A percentile compares a stretch with the other conserved stretches of the same genome.
Evolutionary conservation across 441 rosid species (phyloP).

Genomic region (Raphanus hybrid): DNA sequence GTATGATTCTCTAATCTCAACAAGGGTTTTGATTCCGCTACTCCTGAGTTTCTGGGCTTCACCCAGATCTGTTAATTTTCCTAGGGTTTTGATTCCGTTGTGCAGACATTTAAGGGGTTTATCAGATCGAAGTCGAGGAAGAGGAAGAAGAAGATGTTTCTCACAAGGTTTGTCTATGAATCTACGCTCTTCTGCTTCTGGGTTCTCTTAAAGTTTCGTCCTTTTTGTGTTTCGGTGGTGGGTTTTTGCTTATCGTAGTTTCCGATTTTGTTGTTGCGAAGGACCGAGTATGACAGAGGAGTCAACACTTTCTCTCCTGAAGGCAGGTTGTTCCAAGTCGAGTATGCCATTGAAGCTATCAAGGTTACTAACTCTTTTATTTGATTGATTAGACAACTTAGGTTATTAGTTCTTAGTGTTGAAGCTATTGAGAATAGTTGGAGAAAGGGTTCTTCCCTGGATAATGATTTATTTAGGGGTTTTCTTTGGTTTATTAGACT

Average conservation of each 20-base stretch:
- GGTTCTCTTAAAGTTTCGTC: conserved; percentile 2
- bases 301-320: conserved; percentile 99
- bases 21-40: neutral
- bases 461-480: too few species aligned
- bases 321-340: conserved; percentile 95
- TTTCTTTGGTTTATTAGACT: neutral
- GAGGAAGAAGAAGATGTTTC: conserved; percentile 65
- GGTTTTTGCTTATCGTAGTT: conserved; percentile 14
- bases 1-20: conserved; percentile 5
- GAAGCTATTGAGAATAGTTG: neutral
- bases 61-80: neutral
- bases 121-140: conserved; percentile 43
- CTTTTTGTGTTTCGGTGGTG: neutral
- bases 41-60: neutral
- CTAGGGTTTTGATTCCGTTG: conserved; percentile 37
- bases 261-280: conserved; percentile 35
- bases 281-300: conserved; percentile 99
- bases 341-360: conserved; percentile 98
- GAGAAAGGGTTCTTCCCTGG: too few species aligned
- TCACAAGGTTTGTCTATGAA: conserved; percentile 56
- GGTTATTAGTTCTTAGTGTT: neutral
- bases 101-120: conserved; percentile 25
- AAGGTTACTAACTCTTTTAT: conserved; percentile 63
- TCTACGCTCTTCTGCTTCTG: conserved; percentile 16
- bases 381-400: neutral